A percentile compares a stretch with the other conserved stretches of the same genome.
phyloP scores from a whole-genome alignment of 2,329 filamentous ascomycete species.

The Aspergillus viridinutans region DNA sequence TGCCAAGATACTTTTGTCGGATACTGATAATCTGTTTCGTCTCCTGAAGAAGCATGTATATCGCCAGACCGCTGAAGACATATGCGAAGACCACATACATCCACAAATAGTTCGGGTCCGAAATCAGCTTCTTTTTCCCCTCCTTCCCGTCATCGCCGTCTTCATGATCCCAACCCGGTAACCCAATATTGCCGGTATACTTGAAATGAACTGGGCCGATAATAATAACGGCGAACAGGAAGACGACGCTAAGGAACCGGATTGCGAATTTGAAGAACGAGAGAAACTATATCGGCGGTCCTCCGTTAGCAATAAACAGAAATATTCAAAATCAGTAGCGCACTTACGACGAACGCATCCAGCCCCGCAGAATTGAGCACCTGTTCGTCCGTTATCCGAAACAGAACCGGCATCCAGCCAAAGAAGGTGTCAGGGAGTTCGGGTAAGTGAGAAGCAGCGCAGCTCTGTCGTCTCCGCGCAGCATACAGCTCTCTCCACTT shows the following conservation, averaged over 20 bases:
- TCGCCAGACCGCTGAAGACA: conserved; percentile 75
- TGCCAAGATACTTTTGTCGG: conserved; percentile 85
- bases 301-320: background rate
- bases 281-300: conserved; percentile 58
- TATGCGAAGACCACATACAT: conserved; percentile 94
- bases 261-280: conserved; percentile 95
- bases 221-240: conserved; percentile 75
- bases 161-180: conserved; percentile 35
- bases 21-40: conserved; percentile 81
- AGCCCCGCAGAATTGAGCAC: conserved; percentile 85
- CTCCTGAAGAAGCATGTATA: conserved; percentile 78
- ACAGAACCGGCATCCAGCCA: conserved; percentile 87
- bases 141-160: conserved; percentile 30
- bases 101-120: conserved; percentile 66
- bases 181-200: conserved; percentile 48
- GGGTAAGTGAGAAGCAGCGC: conserved; percentile 64
- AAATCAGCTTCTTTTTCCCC: conserved; percentile 29
- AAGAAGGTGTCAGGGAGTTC: conserved; percentile 78
- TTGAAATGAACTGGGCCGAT: conserved; percentile 81
- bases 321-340: background rate
- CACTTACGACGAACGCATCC: conserved; percentile 81
- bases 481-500: conserved; percentile 90
- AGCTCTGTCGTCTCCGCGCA: conserved; percentile 73
- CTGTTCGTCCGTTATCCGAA: conserved; percentile 81
- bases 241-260: conserved; percentile 71